Base-by-base conservation (phyloP, 805 yeast genomes). In the Barnettozyma pratensis region DNA sequence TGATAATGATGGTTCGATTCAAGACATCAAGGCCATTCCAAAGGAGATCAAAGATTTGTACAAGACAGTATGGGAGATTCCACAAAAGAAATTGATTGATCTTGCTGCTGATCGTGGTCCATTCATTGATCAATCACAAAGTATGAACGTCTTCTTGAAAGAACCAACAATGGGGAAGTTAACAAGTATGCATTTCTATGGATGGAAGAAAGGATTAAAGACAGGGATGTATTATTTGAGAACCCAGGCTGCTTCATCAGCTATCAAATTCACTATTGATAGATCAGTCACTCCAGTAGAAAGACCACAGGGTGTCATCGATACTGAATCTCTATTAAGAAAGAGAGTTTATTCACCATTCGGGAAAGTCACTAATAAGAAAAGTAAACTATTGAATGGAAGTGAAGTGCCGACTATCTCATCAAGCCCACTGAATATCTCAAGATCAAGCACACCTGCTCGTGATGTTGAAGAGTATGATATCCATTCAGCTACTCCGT, bases 201-300 rank as follows among this genome's bases (percentile, higher is more conserved):
- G 97, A 42, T 94, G 99, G 99, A 87, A 87, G 75, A 89, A 87
- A 74, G 99, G 99, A 52, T 79, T 94, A 66, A 94, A 94, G 78
- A 94, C 99, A 5, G 99, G 99, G 63, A 92, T 94, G 95, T 94
- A 94, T 76, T 94, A 94, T 71, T 75, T 94, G 68, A 84, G 98
- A 71, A 92, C 98, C 9, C 96, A 88, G 76, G 97, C 98, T 52
- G 99, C 99, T 25, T 80, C 96, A 39, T 87, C 96, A 45, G 97
- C 99, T 42, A 94, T 94, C 64, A 96, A 92, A 73, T 92, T 90
- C 69, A 86, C 94, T 14, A 76, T 85, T 46, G 87, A 81, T 56
- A 67, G 69, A 54, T 54, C 56, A 25, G 54, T 41, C 1, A 88
- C 59, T 84, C 45, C 53, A 6, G 40, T 43, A 19, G 45, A 43